Base-by-base conservation (phyloP, 2,329 filamentous ascomycete species). In the Cladobotryum mycophilum region DNA sequence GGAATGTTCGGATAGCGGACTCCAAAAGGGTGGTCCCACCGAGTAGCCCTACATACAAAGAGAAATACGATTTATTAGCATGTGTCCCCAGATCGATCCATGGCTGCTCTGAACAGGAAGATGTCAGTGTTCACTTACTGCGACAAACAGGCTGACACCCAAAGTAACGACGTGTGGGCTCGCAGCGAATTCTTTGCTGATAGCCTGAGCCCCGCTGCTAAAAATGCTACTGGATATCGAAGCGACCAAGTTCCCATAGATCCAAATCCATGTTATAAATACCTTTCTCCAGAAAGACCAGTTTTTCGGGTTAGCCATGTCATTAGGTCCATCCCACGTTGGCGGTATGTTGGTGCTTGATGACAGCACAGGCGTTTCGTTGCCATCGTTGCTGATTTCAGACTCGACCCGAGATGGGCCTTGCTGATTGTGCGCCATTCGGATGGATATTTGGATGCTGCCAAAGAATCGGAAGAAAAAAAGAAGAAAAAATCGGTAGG, bases 1-100 rank as follows among this genome's bases (percentile, higher is more conserved):
- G 59, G 84, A 86, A 49, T 86, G 76, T 62, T 88, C 84, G 1
- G 75, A 80, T 41, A 84, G 58, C 0, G 80, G 80, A 1, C 79
- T 77, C 3, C 84, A 62, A 44, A 82, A 67, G 4, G 84, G 64
- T 1, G 81, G 81, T 0, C 81, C 81, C 18, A 83, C 64, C 11
- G 48, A 41, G 13, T 50, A 50, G 36, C 48, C 48, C 48, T 50
- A 13, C 4, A 13, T 30, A 30, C 6, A 30, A 3, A 8, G 6
- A 8, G 8, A 30, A 11, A 30, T 30, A 30, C 20, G n/a, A n/a
- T 20, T 5, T 5, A 35, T 17, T 5, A 22, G 14, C 20, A 25
- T 1, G 3, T 6, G 18, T 20, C 43, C 5, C 4, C 5, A 50
- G 43, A 8, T 17, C 25, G 25, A 30, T 8, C 6, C 4, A 30